These are phyloP conservation scores for Vanrija pseudolonga DNA, from an alignment of 1,284 basidiomycete genomes.

Conservation along the genomic window DNA sequence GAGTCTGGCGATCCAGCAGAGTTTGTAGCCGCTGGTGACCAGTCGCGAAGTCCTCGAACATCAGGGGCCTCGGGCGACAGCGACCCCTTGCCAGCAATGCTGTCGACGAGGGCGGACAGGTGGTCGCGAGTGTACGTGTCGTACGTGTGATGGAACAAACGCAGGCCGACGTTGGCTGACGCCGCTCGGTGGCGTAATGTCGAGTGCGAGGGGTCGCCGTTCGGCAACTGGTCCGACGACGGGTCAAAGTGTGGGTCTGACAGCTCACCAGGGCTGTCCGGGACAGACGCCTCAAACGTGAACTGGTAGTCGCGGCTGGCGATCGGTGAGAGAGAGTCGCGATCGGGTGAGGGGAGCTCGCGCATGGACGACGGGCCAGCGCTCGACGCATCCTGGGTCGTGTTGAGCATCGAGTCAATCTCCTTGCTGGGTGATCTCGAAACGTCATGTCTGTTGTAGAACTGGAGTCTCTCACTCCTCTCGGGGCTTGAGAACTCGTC, in stretches of 20 bases:
- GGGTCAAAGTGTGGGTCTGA: slow-evolving; percentile 6
- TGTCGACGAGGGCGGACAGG: slow-evolving; percentile 84
- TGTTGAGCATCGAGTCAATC: not conserved
- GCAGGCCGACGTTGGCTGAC: slow-evolving; percentile 66
- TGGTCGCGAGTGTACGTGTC: slow-evolving; percentile 91
- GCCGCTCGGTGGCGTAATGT: slow-evolving; percentile 31
- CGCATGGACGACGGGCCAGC: not conserved
- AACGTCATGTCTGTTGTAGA: too few species aligned
- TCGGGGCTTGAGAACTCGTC: too few species aligned
- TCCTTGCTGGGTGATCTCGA: too few species aligned
- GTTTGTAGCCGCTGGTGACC: slow-evolving; percentile 16
- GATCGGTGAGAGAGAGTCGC: slow-evolving; percentile 32
- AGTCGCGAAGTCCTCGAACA: slow-evolving; percentile 21
- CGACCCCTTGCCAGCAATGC: slow-evolving; percentile 64
- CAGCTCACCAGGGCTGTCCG: not conserved
- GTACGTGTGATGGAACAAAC: slow-evolving; percentile 79
- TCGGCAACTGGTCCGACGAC: slow-evolving; percentile 15
- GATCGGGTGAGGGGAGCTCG: not conserved
- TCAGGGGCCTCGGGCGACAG: slow-evolving; percentile 57
- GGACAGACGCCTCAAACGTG: slow-evolving; percentile 56
- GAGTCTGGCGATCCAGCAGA: not conserved
- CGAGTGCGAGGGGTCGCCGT: slow-evolving; percentile 31
- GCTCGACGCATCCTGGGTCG: not conserved
- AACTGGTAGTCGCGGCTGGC: slow-evolving; percentile 59
- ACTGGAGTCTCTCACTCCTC: too few species aligned